Base-by-base conservation (phyloP, 306 rosid species). In the Castanopsis chinensis region DNA sequence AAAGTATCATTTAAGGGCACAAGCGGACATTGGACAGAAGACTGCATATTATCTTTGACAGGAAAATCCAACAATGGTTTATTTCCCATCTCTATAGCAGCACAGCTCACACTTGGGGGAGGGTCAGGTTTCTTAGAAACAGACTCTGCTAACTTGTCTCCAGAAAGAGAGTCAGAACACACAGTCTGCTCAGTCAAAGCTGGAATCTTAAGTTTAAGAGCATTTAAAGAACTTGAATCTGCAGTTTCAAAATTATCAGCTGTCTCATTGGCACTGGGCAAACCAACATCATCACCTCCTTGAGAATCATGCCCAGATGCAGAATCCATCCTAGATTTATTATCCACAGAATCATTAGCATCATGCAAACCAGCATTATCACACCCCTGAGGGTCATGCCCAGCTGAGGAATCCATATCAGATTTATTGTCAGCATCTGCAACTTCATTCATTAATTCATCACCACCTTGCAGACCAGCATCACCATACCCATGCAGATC, bases 221-320 rank as follows among this genome's bases (percentile, higher is more conserved):
- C 87, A 82, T 86, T 85, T 70, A 80, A 49, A 43, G 80, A 81
- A 76, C 85, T 79, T 56, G 75, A 79, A 17, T 80, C 79, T 43
- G n/a, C 57, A 60, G 68, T 77, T 58, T 82, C 86, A 25, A 56
- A 79, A 79, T 83, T 92, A 75, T 80, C 77, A 55, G 83, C 72
- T 28, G 55, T 80, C 58, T 82, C 92, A 81, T 76, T 77, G 70
- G 74, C 55, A 78, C 59, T 80, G 75, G 57, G 82, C 69, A 80
- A 85, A 85, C 76, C 79, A 30, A 57, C 61, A 78, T 87, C 89
- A 64, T 85, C 90, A 72, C 80, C 77, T 82, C 85, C 82, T 52
- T 19, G 81, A 76, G 85, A 82, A 81, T 82, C 93, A 21, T 81
- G 69, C 37, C 79, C 76, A 77, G 89, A 73, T 18, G 85, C 77